These are phyloP conservation scores for Trichophyton verrucosum DNA, from an alignment of 2,329 filamentous ascomycete genomes.

Conservation along the genomic window DNA sequence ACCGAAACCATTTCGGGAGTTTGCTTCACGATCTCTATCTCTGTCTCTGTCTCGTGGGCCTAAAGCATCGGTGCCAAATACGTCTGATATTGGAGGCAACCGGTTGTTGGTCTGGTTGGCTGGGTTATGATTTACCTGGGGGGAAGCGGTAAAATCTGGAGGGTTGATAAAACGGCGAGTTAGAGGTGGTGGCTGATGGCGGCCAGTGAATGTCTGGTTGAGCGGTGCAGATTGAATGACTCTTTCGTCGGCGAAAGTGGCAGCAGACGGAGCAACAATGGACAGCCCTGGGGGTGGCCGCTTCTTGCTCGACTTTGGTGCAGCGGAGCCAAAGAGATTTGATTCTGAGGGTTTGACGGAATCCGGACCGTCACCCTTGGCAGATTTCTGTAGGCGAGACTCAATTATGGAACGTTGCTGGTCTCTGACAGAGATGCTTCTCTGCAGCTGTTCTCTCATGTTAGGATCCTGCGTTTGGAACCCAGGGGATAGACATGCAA, in stretches of 20 bases:
- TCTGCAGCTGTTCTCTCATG: constrained; percentile 89
- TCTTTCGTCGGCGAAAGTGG: constrained; percentile 83
- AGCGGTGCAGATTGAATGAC: constrained; percentile 95
- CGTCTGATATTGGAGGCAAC: constrained; percentile 84
- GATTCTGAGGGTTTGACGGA: constrained; percentile 43
- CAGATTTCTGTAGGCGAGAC: constrained; percentile 74
- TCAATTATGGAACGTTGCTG: constrained; percentile 94
- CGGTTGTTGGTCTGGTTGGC: constrained; percentile 84
- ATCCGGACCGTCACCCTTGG: constrained; percentile 59
- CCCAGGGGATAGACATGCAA: constrained; percentile 88
- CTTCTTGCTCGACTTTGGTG: constrained; percentile 38
- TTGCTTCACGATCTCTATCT: constrained; percentile 13
- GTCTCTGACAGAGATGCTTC: constrained; percentile 84
- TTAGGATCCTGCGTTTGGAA: constrained; percentile 94
- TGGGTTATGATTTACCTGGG: constrained; percentile 78
- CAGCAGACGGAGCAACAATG: constrained; percentile 86
- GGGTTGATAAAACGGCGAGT: constrained; percentile 70
- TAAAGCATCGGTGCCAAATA: constrained; percentile 70
- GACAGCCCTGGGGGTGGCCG: constrained; percentile 66
- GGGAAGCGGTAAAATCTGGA: constrained; percentile 40
- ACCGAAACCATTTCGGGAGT: constrained; percentile 7
- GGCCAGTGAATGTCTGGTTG: constrained; percentile 87
- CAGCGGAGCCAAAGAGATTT: constrained; percentile 25
- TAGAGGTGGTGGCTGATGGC: constrained; percentile 63
- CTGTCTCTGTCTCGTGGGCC: constrained; percentile 30